These are phyloP conservation scores for Heterobasidion parviporum DNA, from an alignment of 1,284 basidiomycete genomes.

Conservation along the genomic window DNA sequence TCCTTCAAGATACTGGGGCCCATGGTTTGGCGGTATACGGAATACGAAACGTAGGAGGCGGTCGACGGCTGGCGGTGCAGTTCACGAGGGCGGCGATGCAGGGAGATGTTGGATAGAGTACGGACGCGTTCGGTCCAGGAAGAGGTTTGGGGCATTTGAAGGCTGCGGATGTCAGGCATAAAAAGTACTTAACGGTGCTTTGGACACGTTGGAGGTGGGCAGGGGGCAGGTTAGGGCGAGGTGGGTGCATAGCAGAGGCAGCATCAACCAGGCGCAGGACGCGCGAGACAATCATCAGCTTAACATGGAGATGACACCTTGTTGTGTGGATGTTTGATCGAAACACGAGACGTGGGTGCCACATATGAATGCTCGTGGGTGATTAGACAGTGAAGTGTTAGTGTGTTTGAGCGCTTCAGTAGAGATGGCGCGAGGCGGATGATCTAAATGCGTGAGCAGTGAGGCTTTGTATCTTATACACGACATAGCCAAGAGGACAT, in stretches of 20 bases:
- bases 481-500: neutral
- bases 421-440: conserved; percentile 7
- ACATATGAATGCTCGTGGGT: neutral
- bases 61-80: conserved; percentile 26
- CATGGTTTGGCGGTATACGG: conserved; percentile 43
- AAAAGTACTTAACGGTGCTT: conserved; percentile 11
- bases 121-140: conserved; percentile 30
- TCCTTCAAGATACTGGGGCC: conserved; percentile 51
- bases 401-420: conserved; percentile 1
- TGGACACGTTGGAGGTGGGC: conserved; percentile 13
- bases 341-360: conserved; percentile 1
- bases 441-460: neutral
- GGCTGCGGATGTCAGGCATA: conserved; percentile 18
- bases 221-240: conserved; percentile 8
- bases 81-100: conserved; percentile 27
- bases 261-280: conserved; percentile 6
- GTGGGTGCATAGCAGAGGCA: conserved; percentile 1
- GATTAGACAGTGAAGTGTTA: conserved; percentile 4
- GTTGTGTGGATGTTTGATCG: conserved; percentile 1
- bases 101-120: conserved; percentile 23
- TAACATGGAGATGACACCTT: neutral
- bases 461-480: neutral
- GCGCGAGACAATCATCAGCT: neutral
- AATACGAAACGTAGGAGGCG: conserved; percentile 30
- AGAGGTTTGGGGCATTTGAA: conserved; percentile 28